These are phyloP conservation scores for Phytophthora pini DNA, from an alignment of 352 stramenopile genomes.

Conservation along the genomic window DNA sequence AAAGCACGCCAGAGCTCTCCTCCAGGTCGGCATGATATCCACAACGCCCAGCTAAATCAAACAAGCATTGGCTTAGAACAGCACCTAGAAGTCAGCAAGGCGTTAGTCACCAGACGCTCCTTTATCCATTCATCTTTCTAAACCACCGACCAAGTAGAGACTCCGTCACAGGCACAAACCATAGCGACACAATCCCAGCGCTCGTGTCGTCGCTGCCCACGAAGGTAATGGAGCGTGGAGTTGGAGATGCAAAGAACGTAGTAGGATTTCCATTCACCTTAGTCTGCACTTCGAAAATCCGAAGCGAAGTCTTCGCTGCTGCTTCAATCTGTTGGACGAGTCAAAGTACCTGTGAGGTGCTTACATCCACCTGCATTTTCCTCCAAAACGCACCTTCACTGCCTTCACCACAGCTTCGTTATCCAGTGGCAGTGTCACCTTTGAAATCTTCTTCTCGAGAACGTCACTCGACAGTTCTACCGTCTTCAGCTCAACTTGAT, in stretches of 20 bases:
- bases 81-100: slow-evolving; percentile 12
- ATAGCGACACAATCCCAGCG: slow-evolving; percentile 28
- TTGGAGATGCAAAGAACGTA: slow-evolving; percentile 23
- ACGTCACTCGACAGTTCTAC: slow-evolving; percentile 9
- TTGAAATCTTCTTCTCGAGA: slow-evolving; percentile 21
- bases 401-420: slow-evolving; percentile 7
- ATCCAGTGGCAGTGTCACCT: slow-evolving; percentile 18
- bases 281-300: slow-evolving; percentile 42
- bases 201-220: slow-evolving; percentile 8
- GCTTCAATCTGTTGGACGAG: slow-evolving; percentile 30
- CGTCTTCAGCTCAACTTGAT: slow-evolving; percentile 23
- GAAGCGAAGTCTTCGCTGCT: slow-evolving; percentile 12
- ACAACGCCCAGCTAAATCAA: slow-evolving; percentile 36
- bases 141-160: slow-evolving; percentile 15
- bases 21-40: slow-evolving; percentile 44
- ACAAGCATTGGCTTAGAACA: slow-evolving; percentile 25
- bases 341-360: background rate
- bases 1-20: slow-evolving; percentile 19
- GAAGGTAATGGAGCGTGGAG: slow-evolving; percentile 21
- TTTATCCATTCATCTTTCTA: too few species aligned
- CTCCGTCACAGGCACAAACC: slow-evolving; percentile 25
- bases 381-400: slow-evolving; percentile 12
- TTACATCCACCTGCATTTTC: background rate
- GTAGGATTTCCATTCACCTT: slow-evolving; percentile 34
- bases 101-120: too few species aligned